phyloP scores from a whole-genome alignment of 2,329 filamentous ascomycete species.

The Fusarium sp. region DNA sequence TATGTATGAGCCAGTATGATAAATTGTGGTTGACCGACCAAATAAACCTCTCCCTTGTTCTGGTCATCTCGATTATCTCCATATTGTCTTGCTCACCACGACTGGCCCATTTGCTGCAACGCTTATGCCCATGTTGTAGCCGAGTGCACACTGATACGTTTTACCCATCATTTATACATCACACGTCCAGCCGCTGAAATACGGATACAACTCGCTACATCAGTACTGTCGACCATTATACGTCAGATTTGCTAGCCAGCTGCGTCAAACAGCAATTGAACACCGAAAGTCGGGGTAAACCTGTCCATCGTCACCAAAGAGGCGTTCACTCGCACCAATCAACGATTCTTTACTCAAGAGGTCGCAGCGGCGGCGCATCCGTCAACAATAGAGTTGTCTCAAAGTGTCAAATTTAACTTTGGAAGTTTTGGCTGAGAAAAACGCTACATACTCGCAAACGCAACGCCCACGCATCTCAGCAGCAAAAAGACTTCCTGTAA shows the following conservation, averaged over 20 bases:
- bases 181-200: background rate
- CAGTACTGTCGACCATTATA: background rate
- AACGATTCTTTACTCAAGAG: conserved; percentile 5
- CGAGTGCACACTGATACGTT: background rate
- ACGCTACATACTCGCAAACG: background rate
- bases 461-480: background rate
- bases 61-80: background rate
- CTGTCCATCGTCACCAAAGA: background rate
- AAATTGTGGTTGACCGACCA: conserved; percentile 3
- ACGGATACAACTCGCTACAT: background rate
- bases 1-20: conserved; percentile 5
- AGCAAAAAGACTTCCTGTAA: background rate
- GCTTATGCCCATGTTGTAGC: background rate
- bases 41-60: background rate
- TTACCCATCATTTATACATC: conserved; percentile 22
- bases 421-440: background rate
- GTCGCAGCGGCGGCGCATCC: conserved; percentile 11
- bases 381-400: conserved; percentile 11
- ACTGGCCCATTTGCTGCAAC: background rate
- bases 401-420: conserved; percentile 11
- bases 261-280: background rate
- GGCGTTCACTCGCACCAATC: conserved; percentile 9
- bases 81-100: background rate
- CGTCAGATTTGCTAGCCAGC: conserved; percentile 2
- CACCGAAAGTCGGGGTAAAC: background rate